Conservation (phyloP, 306 rosid genomes). For the Canavalia ensiformis region DNA sequence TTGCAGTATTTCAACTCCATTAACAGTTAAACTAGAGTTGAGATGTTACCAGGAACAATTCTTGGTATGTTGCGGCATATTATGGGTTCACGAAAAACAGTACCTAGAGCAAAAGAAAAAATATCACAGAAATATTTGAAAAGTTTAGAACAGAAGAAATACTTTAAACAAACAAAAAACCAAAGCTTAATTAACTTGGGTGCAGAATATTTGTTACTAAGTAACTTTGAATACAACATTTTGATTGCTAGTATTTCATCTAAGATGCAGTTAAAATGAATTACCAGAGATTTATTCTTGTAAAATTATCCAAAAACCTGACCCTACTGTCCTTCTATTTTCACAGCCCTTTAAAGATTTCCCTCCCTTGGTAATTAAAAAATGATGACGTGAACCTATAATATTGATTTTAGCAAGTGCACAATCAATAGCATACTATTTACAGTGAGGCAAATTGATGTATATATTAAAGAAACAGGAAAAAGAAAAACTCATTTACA, state of each 20-base stretch:
- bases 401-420: neutral
- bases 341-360: neutral
- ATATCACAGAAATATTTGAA: constrained; percentile 1
- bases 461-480: neutral
- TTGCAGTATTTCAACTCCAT: constrained; percentile 34
- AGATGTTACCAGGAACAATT: constrained; percentile 76
- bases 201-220: neutral
- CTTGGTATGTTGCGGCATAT: constrained; percentile 84
- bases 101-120: constrained; percentile 64
- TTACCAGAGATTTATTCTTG: neutral
- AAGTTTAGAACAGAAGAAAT: constrained; percentile 3
- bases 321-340: neutral
- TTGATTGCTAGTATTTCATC: constrained; percentile 1
- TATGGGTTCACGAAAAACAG: constrained; percentile 98
- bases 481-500: neutral
- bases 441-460: neutral
- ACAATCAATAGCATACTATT: neutral
- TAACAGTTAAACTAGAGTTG: constrained; percentile 37
- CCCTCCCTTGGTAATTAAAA: neutral
- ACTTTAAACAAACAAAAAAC: neutral
- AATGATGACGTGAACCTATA: neutral
- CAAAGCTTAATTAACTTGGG: neutral
- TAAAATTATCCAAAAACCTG: neutral
- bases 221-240: neutral
- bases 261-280: constrained; percentile 12